These are phyloP conservation scores for Ogataea wickerhamii DNA, from an alignment of 805 yeast species.

Conservation along the genomic window DNA sequence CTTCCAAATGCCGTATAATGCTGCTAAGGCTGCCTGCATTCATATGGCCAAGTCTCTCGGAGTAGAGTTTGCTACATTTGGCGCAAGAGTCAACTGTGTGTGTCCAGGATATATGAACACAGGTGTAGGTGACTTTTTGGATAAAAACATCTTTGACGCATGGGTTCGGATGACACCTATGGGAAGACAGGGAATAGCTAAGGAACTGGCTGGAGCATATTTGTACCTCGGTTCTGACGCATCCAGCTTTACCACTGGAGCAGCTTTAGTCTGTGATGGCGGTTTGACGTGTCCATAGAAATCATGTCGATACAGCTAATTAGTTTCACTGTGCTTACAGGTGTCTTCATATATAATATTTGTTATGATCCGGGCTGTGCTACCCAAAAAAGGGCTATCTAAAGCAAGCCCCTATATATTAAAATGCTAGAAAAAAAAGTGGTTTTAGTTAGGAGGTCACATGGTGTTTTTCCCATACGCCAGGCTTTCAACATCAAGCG, in stretches of 20 bases:
- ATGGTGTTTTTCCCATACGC: no score
- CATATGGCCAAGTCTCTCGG: slow-evolving; percentile 47
- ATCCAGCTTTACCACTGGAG: slow-evolving; percentile 46
- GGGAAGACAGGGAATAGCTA: slow-evolving; percentile 50
- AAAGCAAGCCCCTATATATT: no score
- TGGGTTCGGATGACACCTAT: slow-evolving; percentile 38
- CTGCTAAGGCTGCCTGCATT: slow-evolving; percentile 49
- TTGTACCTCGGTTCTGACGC: slow-evolving; percentile 53
- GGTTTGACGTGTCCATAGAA: slow-evolving; percentile 36
- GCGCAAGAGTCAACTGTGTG: slow-evolving; percentile 49
- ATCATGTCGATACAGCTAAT: no score
- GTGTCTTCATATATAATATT: no score
- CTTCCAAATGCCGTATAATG: slow-evolving; percentile 48
- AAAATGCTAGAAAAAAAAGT: no score
- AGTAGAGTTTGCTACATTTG: slow-evolving; percentile 45
- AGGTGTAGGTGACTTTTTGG: slow-evolving; percentile 36
- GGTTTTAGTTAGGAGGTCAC: no score
- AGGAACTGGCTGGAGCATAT: slow-evolving; percentile 51
- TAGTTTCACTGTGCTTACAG: no score
- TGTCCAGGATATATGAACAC: slow-evolving; percentile 53
- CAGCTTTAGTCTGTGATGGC: slow-evolving; percentile 51
- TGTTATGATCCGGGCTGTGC: no score
- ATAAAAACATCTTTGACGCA: slow-evolving; percentile 24
- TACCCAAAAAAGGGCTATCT: no score
- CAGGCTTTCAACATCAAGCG: no score